A percentile compares a stretch with the other conserved stretches of the same genome.
Evolutionary conservation across 73 alveolate genomes (phyloP).

Genomic region (Tetrahymena elliotti): DNA sequence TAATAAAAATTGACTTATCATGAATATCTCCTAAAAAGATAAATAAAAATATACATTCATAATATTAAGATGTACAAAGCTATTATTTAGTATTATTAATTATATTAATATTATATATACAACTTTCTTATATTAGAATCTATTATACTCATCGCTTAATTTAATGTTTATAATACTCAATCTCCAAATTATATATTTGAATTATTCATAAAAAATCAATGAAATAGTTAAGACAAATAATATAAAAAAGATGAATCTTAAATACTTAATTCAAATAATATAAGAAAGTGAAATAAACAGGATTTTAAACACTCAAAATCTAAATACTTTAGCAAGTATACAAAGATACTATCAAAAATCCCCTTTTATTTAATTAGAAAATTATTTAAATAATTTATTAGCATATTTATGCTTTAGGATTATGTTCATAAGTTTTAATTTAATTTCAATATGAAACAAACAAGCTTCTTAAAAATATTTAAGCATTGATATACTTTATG

Average conservation of each 20-base stretch:
- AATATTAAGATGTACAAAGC: background rate
- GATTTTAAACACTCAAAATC: background rate
- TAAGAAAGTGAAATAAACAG: background rate
- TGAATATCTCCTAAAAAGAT: background rate
- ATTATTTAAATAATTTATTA: too few relatives aligned
- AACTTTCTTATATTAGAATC: background rate
- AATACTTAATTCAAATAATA: too few relatives aligned
- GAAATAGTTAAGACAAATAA: too few relatives aligned
- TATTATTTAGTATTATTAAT: background rate
- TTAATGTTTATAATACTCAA: background rate
- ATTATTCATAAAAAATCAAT: too few relatives aligned
- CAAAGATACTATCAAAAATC: background rate
- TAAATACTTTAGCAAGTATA: background rate
- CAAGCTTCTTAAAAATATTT: too few relatives aligned
- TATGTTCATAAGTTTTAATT: background rate
- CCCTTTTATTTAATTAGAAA: background rate
- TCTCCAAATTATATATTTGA: too few relatives aligned
- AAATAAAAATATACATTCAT: background rate
- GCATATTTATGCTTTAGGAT: background rate
- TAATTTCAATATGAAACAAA: too few relatives aligned
- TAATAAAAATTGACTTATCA: background rate
- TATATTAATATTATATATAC: too few relatives aligned
- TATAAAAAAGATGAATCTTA: too few relatives aligned
- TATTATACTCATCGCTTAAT: background rate
- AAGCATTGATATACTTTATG: too few relatives aligned